Conservation (phyloP, 495 filamentous ascomycete genomes). For the Aspergillus campestris region DNA sequence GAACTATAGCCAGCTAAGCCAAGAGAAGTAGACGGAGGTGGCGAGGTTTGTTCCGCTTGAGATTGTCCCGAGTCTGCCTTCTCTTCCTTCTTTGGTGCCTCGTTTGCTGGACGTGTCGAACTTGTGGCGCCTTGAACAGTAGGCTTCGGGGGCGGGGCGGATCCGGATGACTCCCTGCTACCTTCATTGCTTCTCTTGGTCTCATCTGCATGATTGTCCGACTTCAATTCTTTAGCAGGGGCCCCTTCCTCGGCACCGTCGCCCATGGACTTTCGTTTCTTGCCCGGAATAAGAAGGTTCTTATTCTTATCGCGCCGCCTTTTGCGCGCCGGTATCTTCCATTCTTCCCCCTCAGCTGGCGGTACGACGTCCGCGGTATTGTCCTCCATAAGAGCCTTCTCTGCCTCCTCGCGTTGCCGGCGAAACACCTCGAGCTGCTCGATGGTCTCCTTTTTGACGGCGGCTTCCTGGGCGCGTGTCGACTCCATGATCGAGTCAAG, state of each 20-base stretch:
- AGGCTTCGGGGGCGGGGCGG: background rate
- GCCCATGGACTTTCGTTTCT: conserved; percentile 43
- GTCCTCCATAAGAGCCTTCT: conserved; percentile 41
- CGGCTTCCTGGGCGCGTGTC: conserved; percentile 61
- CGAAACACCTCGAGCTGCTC: conserved; percentile 66
- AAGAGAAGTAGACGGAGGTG: conserved; percentile 13
- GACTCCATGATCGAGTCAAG: conserved; percentile 68
- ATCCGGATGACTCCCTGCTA: background rate
- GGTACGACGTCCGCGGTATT: conserved; percentile 25
- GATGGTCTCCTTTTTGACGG: conserved; percentile 63
- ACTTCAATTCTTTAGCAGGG: conserved; percentile 8
- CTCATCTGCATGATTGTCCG: conserved; percentile 3
- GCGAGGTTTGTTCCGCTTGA: conserved; percentile 8
- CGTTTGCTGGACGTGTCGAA: background rate
- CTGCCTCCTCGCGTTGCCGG: conserved; percentile 56
- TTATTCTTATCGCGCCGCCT: conserved; percentile 50
- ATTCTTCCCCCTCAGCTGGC: conserved; percentile 39
- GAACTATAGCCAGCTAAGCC: conserved; percentile 38
- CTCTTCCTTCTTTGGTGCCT: conserved; percentile 1
- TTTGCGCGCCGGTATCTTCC: conserved; percentile 49
- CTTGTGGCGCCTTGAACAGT: background rate
- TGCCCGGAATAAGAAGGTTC: conserved; percentile 46
- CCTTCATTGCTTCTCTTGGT: background rate
- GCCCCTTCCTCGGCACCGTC: conserved; percentile 5
- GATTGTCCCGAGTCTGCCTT: background rate